Conservation (phyloP, 345 rosid genomes). For the Salix viminalis region DNA sequence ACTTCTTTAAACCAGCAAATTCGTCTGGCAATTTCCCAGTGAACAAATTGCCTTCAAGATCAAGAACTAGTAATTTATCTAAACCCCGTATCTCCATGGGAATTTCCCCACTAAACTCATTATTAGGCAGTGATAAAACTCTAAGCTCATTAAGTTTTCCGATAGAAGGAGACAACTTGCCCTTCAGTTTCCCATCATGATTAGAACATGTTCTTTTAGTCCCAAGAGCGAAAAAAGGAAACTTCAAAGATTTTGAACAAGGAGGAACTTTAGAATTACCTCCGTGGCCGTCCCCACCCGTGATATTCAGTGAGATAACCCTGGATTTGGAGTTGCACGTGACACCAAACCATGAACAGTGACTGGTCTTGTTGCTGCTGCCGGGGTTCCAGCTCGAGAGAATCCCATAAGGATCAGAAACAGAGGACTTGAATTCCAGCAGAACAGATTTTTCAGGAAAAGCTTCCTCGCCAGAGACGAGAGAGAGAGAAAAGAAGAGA, state of each 20-base stretch:
- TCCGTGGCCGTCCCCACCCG: constrained; percentile 22
- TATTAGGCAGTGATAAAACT: constrained; percentile 30
- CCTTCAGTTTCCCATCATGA: constrained; percentile 19
- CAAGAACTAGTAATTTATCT: constrained; percentile 26
- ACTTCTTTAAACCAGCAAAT: constrained; percentile 20
- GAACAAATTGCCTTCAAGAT: constrained; percentile 37
- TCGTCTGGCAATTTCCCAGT: constrained; percentile 20
- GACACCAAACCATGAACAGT: constrained; percentile 51
- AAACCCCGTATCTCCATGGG: constrained; percentile 30
- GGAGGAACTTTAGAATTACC: constrained; percentile 17
- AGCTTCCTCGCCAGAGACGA: constrained; percentile 9
- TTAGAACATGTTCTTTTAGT: constrained; percentile 2
- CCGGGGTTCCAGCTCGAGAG: constrained; percentile 40
- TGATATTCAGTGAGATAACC: constrained; percentile 34
- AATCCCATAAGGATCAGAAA: constrained; percentile 39
- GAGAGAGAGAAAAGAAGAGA: constrained; percentile 15
- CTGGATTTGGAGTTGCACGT: constrained; percentile 37
- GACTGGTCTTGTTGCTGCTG: constrained; percentile 19
- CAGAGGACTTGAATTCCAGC: constrained; percentile 37
- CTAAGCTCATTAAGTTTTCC: constrained; percentile 25
- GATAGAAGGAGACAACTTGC: constrained; percentile 30
- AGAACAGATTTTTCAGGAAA: constrained; percentile 14
- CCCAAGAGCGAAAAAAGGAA: constrained; percentile 19
- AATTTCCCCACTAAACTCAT: constrained; percentile 26
- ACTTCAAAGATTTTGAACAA: constrained; percentile 5